phyloP scores from a whole-genome alignment of 2,329 filamentous ascomycete species.

The Sphaerulina vaccinii region DNA sequence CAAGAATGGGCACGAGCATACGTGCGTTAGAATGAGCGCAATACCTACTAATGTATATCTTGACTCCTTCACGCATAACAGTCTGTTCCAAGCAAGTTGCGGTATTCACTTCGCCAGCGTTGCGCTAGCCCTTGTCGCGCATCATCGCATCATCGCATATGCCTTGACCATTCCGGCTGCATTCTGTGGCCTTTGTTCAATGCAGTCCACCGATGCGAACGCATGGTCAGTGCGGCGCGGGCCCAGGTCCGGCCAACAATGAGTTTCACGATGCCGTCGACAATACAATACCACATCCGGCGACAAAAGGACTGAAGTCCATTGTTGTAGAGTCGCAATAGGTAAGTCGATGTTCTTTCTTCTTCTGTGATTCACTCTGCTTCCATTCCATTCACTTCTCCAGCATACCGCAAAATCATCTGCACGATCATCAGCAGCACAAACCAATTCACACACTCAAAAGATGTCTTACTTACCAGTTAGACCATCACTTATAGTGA shows the following conservation, averaged over 20 bases:
- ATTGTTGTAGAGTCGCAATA: background rate
- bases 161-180: background rate
- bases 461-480: background rate
- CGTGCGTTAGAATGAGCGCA: too few species aligned
- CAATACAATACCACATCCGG: background rate
- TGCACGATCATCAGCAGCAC: background rate
- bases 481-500: background rate
- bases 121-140: too few species aligned
- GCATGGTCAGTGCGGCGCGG: constrained; percentile 3
- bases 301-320: background rate
- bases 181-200: background rate
- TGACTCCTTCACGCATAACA: too few species aligned
- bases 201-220: background rate
- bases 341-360: background rate
- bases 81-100: too few species aligned
- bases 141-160: too few species aligned
- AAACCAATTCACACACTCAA: background rate
- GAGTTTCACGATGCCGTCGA: background rate
- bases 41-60: too few species aligned
- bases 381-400: background rate
- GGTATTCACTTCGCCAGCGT: too few species aligned
- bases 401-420: too few species aligned
- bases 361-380: background rate
- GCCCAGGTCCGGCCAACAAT: background rate
- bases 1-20: too few species aligned